phyloP scores from a whole-genome alignment of 2,329 filamentous ascomycete species.

The Ceratocystis cacaofunesta region DNA sequence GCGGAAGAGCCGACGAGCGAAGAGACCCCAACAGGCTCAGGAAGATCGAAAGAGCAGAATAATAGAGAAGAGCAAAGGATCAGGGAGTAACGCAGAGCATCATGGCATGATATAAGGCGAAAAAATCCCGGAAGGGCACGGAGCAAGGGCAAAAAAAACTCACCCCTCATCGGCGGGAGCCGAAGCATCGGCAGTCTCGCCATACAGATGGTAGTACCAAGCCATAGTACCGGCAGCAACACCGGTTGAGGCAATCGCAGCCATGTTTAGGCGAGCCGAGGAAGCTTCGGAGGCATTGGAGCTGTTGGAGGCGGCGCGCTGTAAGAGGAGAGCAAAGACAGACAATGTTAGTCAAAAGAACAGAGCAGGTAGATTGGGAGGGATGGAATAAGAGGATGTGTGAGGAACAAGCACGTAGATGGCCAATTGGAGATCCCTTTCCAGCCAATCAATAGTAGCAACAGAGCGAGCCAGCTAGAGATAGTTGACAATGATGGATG shows the following conservation, averaged over 20 bases:
- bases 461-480: no score
- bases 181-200: slow-evolving; percentile 72
- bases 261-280: slow-evolving; percentile 69
- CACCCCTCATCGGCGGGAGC: slow-evolving; percentile 96
- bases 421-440: not conserved
- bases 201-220: slow-evolving; percentile 97
- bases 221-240: slow-evolving; percentile 78
- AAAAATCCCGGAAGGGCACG: slow-evolving; percentile 5
- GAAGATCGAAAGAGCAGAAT: not conserved
- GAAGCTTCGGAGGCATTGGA: slow-evolving; percentile 56
- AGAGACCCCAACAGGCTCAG: not conserved
- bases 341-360: slow-evolving; percentile 9
- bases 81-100: not conserved
- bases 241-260: slow-evolving; percentile 72
- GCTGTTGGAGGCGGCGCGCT: slow-evolving; percentile 59
- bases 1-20: not conserved
- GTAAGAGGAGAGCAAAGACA: slow-evolving; percentile 6
- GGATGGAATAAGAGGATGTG: not conserved
- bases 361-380: not conserved
- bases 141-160: slow-evolving; percentile 31
- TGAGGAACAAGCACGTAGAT: not conserved
- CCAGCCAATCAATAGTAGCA: not conserved
- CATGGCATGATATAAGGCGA: not conserved
- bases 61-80: not conserved
- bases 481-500: not conserved